phyloP scores from a whole-genome alignment of 2,329 filamentous ascomycete genomes.

The Dissoconium aciculare region DNA sequence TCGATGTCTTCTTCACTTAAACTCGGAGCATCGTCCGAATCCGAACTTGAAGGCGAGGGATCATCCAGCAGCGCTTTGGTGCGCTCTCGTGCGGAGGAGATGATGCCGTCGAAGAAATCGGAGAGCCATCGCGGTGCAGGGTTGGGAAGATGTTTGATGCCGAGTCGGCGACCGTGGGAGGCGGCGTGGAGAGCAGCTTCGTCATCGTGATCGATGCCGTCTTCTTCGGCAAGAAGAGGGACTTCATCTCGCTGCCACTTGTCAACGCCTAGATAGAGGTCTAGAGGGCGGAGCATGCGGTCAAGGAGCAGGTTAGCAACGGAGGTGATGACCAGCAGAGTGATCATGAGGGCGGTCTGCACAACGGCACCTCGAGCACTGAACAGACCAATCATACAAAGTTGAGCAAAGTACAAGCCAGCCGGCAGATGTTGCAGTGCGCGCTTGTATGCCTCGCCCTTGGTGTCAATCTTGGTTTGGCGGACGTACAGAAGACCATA shows the following conservation, averaged over 20 bases:
- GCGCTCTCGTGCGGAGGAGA: constrained; percentile 14
- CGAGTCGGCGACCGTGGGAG: constrained; percentile 19
- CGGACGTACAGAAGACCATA: constrained; percentile 36
- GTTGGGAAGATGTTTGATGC: constrained; percentile 14
- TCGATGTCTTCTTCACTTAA: constrained; percentile 19
- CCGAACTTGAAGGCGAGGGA: constrained; percentile 6
- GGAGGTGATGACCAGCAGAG: constrained; percentile 27
- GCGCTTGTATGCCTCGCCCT: constrained; percentile 32
- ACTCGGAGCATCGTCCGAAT: constrained; percentile 9
- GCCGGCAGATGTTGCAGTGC: constrained; percentile 34
- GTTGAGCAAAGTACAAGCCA: constrained; percentile 34
- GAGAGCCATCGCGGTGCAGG: constrained; percentile 15
- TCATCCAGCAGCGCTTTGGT: constrained; percentile 13
- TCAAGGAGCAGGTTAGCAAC: constrained; percentile 18
- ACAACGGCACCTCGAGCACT: constrained; percentile 25
- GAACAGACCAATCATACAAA: constrained; percentile 35
- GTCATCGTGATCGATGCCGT: constrained; percentile 16
- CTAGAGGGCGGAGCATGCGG: constrained; percentile 18
- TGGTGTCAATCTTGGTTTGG: constrained; percentile 34
- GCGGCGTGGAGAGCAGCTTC: constrained; percentile 19
- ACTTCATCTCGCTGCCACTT: constrained; percentile 19
- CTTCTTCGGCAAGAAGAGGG: constrained; percentile 19
- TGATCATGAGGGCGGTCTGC: constrained; percentile 30
- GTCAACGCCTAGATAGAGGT: constrained; percentile 22
- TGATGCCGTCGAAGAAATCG: constrained; percentile 19